Evolutionary conservation across 2,329 filamentous ascomycete species (phyloP), one percentile per base, ranked within the genome.

Genomic region (Pseudonectria foliicola): DNA sequence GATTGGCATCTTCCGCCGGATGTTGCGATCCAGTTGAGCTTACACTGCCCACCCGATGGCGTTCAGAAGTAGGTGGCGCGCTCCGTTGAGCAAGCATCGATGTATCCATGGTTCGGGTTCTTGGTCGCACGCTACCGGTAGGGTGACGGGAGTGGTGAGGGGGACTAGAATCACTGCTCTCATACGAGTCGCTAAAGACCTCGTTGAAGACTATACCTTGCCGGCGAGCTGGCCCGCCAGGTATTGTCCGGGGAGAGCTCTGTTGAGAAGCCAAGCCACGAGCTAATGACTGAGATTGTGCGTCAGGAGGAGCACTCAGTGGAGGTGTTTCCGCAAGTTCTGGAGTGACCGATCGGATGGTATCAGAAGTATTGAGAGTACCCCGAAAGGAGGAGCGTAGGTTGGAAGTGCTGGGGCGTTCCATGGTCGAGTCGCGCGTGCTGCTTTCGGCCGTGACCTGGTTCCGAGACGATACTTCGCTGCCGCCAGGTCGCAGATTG

Each of bases 1-100:
- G 45, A 35, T 62, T 66, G 37, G 65, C 61, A 27, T 74, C 71
- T 14, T 75, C 70, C 38, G 68, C 60, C 31, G 71, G 67, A 32
- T 68, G 65, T 31, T 74, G 66, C 4, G 77, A 73, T 4, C 68
- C 53, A 7, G 77, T 70, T 25, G 80, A 81, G 47, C 82, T 80
- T 48, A 86, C 75, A 18, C 82, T 86, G 32, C 82, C 80, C 28
- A 86, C 75, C 33, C 82, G 72, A 48, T 80, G 75, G 33, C 82
- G 73, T 46, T 77, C 73, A 25, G 55, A 39, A 4, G 57, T 46
- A n/a, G 61, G 53, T 25, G 61, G 52, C 10, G 62, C 53, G 13
- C 54, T 56, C 33, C 57, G 54, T 30, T 71, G 66, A 35, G 66
- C 68, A 27, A 73, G 66, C 54, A 71, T 63, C 25, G 70, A 63